Conservation (phyloP, 2,329 filamentous ascomycete genomes). For the Emmonsiellopsis sp. region DNA sequence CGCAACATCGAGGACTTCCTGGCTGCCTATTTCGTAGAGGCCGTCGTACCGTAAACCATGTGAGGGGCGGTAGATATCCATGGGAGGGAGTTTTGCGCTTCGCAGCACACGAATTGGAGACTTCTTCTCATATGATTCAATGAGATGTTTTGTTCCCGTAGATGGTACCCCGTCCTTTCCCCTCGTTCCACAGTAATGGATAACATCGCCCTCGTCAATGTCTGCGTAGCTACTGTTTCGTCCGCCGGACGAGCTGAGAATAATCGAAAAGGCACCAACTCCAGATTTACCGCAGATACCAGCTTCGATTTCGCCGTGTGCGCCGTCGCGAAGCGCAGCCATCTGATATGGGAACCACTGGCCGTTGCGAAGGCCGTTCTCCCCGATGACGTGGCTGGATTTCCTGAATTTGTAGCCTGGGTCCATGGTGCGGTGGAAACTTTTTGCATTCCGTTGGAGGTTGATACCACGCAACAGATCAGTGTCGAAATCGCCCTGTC, state of each 20-base stretch:
- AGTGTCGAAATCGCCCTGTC: conserved; percentile 7
- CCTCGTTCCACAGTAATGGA: conserved; percentile 45
- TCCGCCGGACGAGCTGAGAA: conserved; percentile 31
- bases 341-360: conserved; percentile 17
- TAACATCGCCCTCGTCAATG: conserved; percentile 39
- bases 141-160: conserved; percentile 32
- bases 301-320: conserved; percentile 16
- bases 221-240: conserved; percentile 35
- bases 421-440: conserved; percentile 4
- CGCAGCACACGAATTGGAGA: conserved; percentile 44
- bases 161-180: conserved; percentile 21
- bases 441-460: not conserved
- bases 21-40: conserved; percentile 39
- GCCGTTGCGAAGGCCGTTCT: conserved; percentile 16
- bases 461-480: conserved; percentile 9
- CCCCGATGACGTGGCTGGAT: conserved; percentile 3
- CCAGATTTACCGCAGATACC: conserved; percentile 39
- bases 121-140: conserved; percentile 28
- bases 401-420: conserved; percentile 4
- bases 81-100: conserved; percentile 23
- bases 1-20: conserved; percentile 28
- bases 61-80: conserved; percentile 35
- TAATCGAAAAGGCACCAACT: conserved; percentile 45
- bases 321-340: conserved; percentile 17
- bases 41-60: conserved; percentile 50